Evolutionary conservation across 208 protist genomes (phyloP).

Genomic region (Porcisia deanei): DNA sequence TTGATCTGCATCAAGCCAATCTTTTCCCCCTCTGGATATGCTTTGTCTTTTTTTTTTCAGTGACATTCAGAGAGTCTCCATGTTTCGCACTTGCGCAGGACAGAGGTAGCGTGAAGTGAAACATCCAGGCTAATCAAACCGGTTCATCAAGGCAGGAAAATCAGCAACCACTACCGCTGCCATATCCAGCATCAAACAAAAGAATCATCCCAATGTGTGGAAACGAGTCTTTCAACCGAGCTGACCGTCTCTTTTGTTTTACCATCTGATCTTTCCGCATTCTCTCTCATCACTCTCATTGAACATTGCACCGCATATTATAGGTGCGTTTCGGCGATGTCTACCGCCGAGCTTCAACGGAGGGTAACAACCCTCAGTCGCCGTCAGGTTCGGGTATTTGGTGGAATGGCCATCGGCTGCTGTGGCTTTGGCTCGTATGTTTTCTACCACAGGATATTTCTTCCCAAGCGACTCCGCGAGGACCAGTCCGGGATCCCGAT

Average conservation of each 20-base stretch:
- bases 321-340: conserved; percentile 24
- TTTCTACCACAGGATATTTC: conserved; percentile 51
- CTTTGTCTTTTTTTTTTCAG: neutral
- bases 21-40: neutral
- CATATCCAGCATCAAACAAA: neutral
- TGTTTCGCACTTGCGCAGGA: neutral
- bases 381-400: conserved; percentile 40
- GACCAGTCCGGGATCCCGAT: conserved; percentile 16
- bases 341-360: conserved; percentile 26
- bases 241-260: neutral
- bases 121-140: neutral
- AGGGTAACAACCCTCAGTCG: conserved; percentile 51
- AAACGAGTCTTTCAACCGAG: neutral
- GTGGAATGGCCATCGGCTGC: conserved; percentile 20
- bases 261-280: neutral
- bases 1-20: neutral
- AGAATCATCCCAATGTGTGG: neutral
- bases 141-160: neutral
- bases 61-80: neutral
- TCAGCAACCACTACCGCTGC: neutral
- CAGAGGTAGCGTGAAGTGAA: neutral
- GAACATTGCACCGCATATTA: neutral
- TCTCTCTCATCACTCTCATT: neutral
- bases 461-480: conserved; percentile 32
- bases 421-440: conserved; percentile 40